Evolutionary conservation across 2,329 filamentous ascomycete species (phyloP), one percentile per base, ranked within the genome.

Genomic region (Fusarium beomiforme): DNA sequence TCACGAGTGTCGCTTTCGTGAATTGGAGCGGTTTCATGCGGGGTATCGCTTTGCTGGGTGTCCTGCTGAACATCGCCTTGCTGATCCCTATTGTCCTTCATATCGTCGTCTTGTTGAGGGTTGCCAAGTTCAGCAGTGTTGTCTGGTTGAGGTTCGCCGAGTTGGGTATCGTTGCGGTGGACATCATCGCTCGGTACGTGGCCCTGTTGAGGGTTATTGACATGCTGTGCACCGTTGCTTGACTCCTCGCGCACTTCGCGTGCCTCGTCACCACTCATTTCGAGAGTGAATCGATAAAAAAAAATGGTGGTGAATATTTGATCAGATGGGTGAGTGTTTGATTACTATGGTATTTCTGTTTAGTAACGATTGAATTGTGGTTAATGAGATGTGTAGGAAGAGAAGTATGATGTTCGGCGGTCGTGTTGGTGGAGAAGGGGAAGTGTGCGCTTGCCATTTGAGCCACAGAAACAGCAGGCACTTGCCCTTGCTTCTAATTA

Each of bases 151-250:
- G 39, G 14, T 3, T 23, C 39, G 14, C 6, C 7, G 8, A 9
- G 39, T 14, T 37, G 36, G 8, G 16, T 17, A 10, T 8, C 34
- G 17, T 19, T 11, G 8, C 17, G 16, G 14, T 19, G 34, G 16
- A 16, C 9, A 6, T 19, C 29, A 17, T 10, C 7, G 29, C 19
- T 3, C 23, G 9, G 46, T 3, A 11, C 9, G 9, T 33, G 26
- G 2, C 8, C 13, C 14, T 10, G 14, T 19, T 0, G n/a, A 5
- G 5, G 29, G 4, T 17, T 10, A 11, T 17, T 10, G 14, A 12
- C 44, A 31, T 29, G n/a, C 44, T 17, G 46, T 14, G 8, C 8
- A 11, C 8, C 9, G 14, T 21, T 21, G n/a, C 31, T 7, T 16
- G 14, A 7, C 11, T 4, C n/a, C n/a, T 23, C 26, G 29, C 7